A percentile compares a stretch with the other conserved stretches of the same genome.
Conservation (phyloP, 1,284 basidiomycete genomes). For the Malassezia globosa region DNA sequence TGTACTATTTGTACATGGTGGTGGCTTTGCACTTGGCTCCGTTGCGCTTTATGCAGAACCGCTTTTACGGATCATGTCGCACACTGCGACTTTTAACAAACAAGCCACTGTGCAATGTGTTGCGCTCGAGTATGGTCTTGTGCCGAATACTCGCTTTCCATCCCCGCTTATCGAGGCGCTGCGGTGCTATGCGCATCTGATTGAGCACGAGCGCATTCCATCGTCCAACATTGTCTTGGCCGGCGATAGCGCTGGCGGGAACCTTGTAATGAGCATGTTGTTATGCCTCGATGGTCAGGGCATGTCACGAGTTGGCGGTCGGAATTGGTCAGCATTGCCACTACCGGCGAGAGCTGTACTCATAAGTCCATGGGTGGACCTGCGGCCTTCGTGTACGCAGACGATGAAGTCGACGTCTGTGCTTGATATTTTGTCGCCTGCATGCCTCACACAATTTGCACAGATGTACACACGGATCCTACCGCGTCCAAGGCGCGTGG, state of each 20-base stretch:
- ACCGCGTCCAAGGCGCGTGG: constrained; percentile 30
- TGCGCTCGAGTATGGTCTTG: constrained; percentile 42
- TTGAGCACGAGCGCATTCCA: constrained; percentile 37
- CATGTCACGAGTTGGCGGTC: constrained; percentile 21
- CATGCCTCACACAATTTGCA: constrained; percentile 42
- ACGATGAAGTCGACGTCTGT: background rate
- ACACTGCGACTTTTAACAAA: constrained; percentile 16
- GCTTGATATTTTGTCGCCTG: constrained; percentile 37
- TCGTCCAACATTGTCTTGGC: constrained; percentile 33
- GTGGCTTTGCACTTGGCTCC: constrained; percentile 43
- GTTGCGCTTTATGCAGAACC: constrained; percentile 46
- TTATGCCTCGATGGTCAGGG: constrained; percentile 36
- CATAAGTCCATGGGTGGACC: constrained; percentile 43
- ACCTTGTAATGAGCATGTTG: constrained; percentile 37
- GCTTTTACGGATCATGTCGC: constrained; percentile 37
- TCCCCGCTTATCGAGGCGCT: constrained; percentile 38
- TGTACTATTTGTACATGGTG: constrained; percentile 40
- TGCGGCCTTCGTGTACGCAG: constrained; percentile 15
- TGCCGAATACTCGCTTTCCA: constrained; percentile 36
- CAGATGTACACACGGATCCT: constrained; percentile 42
- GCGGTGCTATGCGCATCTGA: constrained; percentile 42
- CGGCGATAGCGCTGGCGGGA: constrained; percentile 43
- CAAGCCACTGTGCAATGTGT: constrained; percentile 22
- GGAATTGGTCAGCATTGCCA: constrained; percentile 36
- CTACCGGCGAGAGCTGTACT: constrained; percentile 41